Conservation (phyloP, 2,329 filamentous ascomycete genomes). For the Fusarium sp. region DNA sequence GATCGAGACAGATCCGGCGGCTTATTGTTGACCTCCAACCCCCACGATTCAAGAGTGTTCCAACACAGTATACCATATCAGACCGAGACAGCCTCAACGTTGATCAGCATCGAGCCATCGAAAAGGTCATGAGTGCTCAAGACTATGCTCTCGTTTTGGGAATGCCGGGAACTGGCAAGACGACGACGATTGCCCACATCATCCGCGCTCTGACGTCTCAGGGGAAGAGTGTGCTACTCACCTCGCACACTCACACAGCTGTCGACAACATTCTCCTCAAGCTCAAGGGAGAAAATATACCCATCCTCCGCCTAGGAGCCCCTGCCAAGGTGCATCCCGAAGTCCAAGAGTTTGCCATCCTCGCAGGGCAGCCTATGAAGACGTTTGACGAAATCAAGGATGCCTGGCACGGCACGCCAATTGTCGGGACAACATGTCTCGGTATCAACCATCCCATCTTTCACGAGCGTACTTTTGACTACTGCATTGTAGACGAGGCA, state of each 20-base stretch:
- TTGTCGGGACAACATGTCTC: slow-evolving; percentile 95
- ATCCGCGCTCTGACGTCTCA: slow-evolving; percentile 90
- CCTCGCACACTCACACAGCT: slow-evolving; percentile 96
- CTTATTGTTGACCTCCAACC: slow-evolving; percentile 82
- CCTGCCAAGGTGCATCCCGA: slow-evolving; percentile 88
- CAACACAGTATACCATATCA: slow-evolving; percentile 73
- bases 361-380: slow-evolving; percentile 79
- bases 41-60: slow-evolving; percentile 77
- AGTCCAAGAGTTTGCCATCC: slow-evolving; percentile 84
- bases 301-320: slow-evolving; percentile 87
- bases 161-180: slow-evolving; percentile 98
- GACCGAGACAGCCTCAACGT: slow-evolving; percentile 80
- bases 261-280: slow-evolving; percentile 98
- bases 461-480: slow-evolving; percentile 90
- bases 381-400: slow-evolving; percentile 86
- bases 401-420: slow-evolving; percentile 85
- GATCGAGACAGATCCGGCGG: slow-evolving; percentile 77
- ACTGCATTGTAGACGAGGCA: slow-evolving; percentile 98
- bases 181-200: slow-evolving; percentile 97
- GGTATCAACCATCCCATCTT: slow-evolving; percentile 92
- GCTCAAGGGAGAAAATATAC: slow-evolving; percentile 81
- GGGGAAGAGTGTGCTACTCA: slow-evolving; percentile 91
- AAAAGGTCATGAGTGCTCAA: slow-evolving; percentile 94
- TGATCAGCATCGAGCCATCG: slow-evolving; percentile 87
- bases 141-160: slow-evolving; percentile 98